These are phyloP conservation scores for Castanea sativa DNA, from an alignment of 306 rosid species.

Conservation along the genomic window DNA sequence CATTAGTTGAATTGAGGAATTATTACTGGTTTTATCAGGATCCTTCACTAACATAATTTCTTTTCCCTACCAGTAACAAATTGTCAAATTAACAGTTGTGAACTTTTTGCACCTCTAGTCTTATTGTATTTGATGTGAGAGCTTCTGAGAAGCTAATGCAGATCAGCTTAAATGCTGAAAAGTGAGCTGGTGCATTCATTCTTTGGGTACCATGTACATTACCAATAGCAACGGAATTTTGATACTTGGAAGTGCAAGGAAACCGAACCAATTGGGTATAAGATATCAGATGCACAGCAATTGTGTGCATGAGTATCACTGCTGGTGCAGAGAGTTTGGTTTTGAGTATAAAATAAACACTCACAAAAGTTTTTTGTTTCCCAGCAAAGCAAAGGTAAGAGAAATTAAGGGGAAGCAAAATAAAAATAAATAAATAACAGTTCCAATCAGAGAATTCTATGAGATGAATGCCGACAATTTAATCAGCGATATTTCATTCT, in stretches of 20 bases:
- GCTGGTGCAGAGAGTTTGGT: slow-evolving; percentile 4
- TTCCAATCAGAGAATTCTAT: slow-evolving; percentile 26
- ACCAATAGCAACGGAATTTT: background rate
- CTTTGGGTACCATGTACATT: background rate
- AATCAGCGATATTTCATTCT: slow-evolving; percentile 20
- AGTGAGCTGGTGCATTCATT: background rate
- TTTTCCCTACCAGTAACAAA: too few species aligned
- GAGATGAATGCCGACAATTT: slow-evolving; percentile 20
- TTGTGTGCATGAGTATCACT: slow-evolving; percentile 30
- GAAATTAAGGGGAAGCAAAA: slow-evolving; percentile 13
- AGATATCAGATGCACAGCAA: slow-evolving; percentile 31
- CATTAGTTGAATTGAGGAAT: too few species aligned
- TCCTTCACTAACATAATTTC: too few species aligned
- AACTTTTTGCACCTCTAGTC: too few species aligned
- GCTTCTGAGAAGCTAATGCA: too few species aligned
- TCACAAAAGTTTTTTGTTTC: background rate
- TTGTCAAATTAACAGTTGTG: too few species aligned
- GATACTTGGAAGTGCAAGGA: background rate
- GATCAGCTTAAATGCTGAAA: too few species aligned
- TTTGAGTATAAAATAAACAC: background rate
- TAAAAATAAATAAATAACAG: slow-evolving; percentile 19
- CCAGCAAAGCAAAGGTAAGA: slow-evolving; percentile 9
- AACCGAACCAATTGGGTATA: background rate
- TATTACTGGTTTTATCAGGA: too few species aligned
- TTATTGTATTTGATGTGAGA: too few species aligned